Base-by-base conservation (phyloP, 2,329 filamentous ascomycete species). In the Chaetomium olivaceum region DNA sequence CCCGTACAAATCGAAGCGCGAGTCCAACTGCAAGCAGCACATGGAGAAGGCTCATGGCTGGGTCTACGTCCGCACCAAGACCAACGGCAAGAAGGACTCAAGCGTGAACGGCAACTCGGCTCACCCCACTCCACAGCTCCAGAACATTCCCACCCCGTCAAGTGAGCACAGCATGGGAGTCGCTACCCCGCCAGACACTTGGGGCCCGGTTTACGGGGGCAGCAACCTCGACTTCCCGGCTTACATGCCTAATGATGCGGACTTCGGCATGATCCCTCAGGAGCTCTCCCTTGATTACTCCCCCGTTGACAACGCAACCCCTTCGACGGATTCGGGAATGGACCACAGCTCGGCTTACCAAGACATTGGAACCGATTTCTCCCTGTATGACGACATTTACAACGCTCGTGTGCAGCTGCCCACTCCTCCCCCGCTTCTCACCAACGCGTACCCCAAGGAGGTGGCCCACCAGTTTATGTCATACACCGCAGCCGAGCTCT, bases 1-100 rank as follows among this genome's bases (percentile, higher is more conserved):
- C 83, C 88, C 91, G 0, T 98, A 98, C 81, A 91, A 92, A 74
- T 97, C 93, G 12, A 98, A 98, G 97, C 85, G 91, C 65, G 88
- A 92, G 78, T 91, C 87, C 71, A 93, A 93, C 76, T 91, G 89
- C 83, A 93, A 93, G 78, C 90, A 93, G 75, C 91, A 93, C 77
- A 93, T 93, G 90, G 90, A 93, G 78, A 93, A 93, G 77, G 86
- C 89, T 1, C 91, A 93, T 73, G 85, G 85, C 64, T 92, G 88
- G 85, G 79, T 82, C 29, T 93, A 93, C 71, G 82, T 90, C 67
- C 87, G 90, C 62, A 90, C 88, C 39, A 92, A 92, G 80, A 93
- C 90, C 77, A 97, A 96, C 74, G 91, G 91, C 76, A 91, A 90
- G 80, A 87, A 84, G 76, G 71, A 75, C 64, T 80, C 81, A 56